These are phyloP conservation scores for Hibiscus syriacus DNA, from an alignment of 345 rosid species.

Conservation along the genomic window DNA sequence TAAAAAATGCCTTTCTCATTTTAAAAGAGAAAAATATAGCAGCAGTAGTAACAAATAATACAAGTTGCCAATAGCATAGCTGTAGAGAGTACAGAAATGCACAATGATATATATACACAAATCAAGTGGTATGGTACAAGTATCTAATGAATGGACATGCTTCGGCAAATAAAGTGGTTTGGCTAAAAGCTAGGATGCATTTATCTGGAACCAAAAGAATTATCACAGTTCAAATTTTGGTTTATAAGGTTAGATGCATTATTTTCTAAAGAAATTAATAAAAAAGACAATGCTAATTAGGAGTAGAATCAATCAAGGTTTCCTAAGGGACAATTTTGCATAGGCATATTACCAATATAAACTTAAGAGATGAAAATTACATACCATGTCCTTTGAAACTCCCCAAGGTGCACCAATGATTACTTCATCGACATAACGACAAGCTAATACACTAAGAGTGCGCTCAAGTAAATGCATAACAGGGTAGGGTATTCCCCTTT, in stretches of 20 bases:
- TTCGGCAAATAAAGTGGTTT: too few species aligned
- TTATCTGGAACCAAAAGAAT: too few species aligned
- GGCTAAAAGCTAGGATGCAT: not conserved
- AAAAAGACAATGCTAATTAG: not conserved
- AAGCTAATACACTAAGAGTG: too few species aligned
- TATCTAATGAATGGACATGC: too few species aligned
- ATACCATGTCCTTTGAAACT: slow-evolving; percentile 77
- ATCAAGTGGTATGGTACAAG: not conserved
- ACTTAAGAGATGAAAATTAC: slow-evolving; percentile 7
- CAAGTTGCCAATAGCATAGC: not conserved
- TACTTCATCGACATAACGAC: slow-evolving; percentile 95
- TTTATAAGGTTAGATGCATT: not conserved
- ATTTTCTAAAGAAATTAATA: not conserved
- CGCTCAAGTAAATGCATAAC: too few species aligned
- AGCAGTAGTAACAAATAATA: not conserved
- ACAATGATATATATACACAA: not conserved
- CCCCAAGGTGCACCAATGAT: slow-evolving; percentile 97
- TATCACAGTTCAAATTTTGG: not conserved
- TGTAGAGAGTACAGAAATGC: too few species aligned
- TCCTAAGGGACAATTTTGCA: not conserved
- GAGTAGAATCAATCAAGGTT: not conserved
- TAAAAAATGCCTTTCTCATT: not conserved
- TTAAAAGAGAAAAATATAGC: not conserved
- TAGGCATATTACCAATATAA: not conserved
- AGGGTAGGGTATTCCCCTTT: too few species aligned